These are phyloP conservation scores for Saksenaea oblongispora DNA, from an alignment of 371 early-diverging fungal species.

Conservation along the genomic window DNA sequence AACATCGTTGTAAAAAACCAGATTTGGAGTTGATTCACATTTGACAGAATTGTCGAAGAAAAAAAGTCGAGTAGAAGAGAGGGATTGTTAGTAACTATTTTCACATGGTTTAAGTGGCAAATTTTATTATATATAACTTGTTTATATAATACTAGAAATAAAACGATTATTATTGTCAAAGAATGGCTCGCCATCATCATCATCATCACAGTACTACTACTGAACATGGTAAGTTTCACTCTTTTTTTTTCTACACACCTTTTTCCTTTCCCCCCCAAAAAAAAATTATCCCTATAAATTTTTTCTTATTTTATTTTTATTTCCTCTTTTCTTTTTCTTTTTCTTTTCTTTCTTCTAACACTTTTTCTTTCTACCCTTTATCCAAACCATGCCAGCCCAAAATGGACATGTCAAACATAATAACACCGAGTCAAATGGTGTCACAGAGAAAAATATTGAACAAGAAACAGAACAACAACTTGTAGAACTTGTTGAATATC, in stretches of 20 bases:
- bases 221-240: constrained; percentile 28
- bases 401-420: not conserved
- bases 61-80: not conserved
- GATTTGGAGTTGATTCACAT: constrained; percentile 2
- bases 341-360: constrained; percentile 1
- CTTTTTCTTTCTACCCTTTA: not conserved
- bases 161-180: not conserved
- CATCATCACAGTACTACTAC: constrained; percentile 5
- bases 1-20: not conserved
- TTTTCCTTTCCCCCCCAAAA: not conserved
- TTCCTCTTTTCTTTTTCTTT: not conserved
- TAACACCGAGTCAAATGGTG: not conserved
- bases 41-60: not conserved
- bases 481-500: not conserved
- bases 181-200: not conserved
- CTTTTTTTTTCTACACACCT: not conserved
- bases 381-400: not conserved
- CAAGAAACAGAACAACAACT: constrained; percentile 1
- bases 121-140: not conserved
- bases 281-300: not conserved
- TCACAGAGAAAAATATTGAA: not conserved
- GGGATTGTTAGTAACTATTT: not conserved
- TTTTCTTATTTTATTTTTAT: not conserved
- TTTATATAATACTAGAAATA: not conserved
- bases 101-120: not conserved